Evolutionary conservation across 345 rosid genomes (phyloP).

Genomic region (Limnanthes douglasii): DNA sequence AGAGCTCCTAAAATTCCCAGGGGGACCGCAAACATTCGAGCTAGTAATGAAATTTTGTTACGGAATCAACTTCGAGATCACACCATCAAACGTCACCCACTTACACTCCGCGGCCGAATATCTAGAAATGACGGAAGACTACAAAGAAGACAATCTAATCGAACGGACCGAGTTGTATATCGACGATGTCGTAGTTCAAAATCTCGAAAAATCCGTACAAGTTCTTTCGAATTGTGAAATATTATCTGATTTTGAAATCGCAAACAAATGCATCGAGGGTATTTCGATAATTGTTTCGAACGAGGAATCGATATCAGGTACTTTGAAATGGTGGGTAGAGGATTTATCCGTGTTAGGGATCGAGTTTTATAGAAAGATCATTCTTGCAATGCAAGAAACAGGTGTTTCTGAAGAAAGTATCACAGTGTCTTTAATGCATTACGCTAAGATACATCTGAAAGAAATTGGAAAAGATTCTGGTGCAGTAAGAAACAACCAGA

Average conservation of each 20-base stretch:
- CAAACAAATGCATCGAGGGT: conserved; percentile 62
- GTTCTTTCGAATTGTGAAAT: conserved; percentile 47
- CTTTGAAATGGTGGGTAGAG: conserved; percentile 72
- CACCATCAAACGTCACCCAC: conserved; percentile 37
- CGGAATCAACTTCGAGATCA: conserved; percentile 85
- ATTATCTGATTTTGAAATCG: conserved; percentile 14
- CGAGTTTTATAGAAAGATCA: conserved; percentile 39
- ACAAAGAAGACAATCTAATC: conserved; percentile 51
- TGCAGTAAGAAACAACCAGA: conserved; percentile 29
- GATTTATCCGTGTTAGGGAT: conserved; percentile 50
- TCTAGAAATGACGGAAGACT: conserved; percentile 82
- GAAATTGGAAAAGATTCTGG: conserved; percentile 27
- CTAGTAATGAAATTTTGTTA: conserved; percentile 87
- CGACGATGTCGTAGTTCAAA: conserved; percentile 34
- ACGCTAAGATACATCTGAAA: conserved; percentile 52
- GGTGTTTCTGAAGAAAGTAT: conserved; percentile 51
- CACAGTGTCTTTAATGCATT: conserved; percentile 53
- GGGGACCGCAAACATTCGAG: conserved; percentile 62
- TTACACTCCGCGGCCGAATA: conserved; percentile 62
- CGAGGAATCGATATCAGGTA: conserved; percentile 57
- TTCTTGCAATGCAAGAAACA: conserved; percentile 37
- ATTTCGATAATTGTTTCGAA: conserved; percentile 62
- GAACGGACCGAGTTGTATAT: conserved; percentile 44
- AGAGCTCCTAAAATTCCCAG: conserved; percentile 52
- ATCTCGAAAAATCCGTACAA: conserved; percentile 50